Evolutionary conservation across 169 alveolate species (phyloP).

Genomic region (Plasmodium gonderi): DNA sequence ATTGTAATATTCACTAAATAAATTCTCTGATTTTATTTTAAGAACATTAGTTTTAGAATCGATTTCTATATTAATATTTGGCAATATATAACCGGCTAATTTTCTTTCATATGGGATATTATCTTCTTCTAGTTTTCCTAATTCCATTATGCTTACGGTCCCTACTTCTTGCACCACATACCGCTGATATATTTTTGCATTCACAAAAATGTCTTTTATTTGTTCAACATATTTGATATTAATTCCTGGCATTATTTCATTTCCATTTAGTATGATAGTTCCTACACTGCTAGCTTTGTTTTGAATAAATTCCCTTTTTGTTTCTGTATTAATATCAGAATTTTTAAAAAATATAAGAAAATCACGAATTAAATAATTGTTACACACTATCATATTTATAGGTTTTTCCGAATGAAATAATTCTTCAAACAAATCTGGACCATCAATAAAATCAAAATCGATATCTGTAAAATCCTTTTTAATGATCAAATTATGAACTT

Average conservation of each 20-base stretch:
- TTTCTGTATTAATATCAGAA: constrained; percentile 32
- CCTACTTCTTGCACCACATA: constrained; percentile 73
- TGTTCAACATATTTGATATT: constrained; percentile 44
- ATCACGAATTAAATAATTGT: constrained; percentile 70
- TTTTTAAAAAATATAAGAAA: constrained; percentile 48
- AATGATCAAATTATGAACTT: constrained; percentile 44
- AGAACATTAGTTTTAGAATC: constrained; percentile 32
- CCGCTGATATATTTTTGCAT: constrained; percentile 65
- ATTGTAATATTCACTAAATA: constrained; percentile 65
- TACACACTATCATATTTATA: constrained; percentile 27
- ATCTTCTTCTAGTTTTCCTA: constrained; percentile 28
- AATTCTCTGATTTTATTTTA: constrained; percentile 54
- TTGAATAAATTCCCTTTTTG: constrained; percentile 51
- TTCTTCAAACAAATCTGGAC: constrained; percentile 56
- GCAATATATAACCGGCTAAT: constrained; percentile 61
- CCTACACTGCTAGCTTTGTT: constrained; percentile 20
- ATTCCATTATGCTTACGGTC: constrained; percentile 21
- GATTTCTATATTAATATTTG: constrained; percentile 48
- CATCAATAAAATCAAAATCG: constrained; percentile 68
- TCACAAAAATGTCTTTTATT: constrained; percentile 24
- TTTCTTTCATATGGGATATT: constrained; percentile 56
- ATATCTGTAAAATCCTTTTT: constrained; percentile 21
- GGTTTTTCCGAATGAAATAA: background rate
- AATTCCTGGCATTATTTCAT: constrained; percentile 73
- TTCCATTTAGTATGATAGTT: constrained; percentile 41